These are phyloP conservation scores for Royoungia palumana DNA, from an alignment of 768 basidiomycete species.

Conservation along the genomic window DNA sequence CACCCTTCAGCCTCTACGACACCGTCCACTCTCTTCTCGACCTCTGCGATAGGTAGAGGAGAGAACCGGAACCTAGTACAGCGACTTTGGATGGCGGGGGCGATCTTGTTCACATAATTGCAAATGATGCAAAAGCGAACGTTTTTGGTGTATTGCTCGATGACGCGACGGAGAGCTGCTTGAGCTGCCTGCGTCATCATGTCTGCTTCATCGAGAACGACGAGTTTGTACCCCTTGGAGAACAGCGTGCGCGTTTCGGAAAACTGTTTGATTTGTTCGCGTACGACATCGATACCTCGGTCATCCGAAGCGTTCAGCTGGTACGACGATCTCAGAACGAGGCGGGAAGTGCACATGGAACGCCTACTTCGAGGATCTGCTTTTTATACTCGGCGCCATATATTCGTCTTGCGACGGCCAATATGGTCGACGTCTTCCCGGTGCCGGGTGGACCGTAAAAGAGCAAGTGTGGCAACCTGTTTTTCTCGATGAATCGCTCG, in stretches of 20 bases:
- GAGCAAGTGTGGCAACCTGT: constrained; percentile 88
- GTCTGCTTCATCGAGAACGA: constrained; percentile 99
- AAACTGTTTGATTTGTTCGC: constrained; percentile 98
- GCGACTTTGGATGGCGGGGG: constrained; percentile 96
- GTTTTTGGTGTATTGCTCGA: constrained; percentile 98
- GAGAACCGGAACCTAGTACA: constrained; percentile 98
- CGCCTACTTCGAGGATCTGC: constrained; percentile 85
- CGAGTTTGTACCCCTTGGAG: constrained; percentile 94
- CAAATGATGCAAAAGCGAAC: constrained; percentile 99
- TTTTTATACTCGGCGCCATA: constrained; percentile 85
- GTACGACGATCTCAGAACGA: constrained; percentile 1
- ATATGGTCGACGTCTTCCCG: constrained; percentile 95
- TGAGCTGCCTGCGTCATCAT: constrained; percentile 99
- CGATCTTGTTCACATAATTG: constrained; percentile 99
- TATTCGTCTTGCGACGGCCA: constrained; percentile 92
- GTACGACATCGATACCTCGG: constrained; percentile 96
- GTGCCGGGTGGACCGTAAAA: constrained; percentile 99
- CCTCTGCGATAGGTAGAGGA: constrained; percentile 80
- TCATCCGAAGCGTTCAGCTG: constrained; percentile 98
- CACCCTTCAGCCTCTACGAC: constrained; percentile 87
- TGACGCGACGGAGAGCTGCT: constrained; percentile 92
- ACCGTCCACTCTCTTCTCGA: constrained; percentile 73
- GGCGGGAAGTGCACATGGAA: not conserved
- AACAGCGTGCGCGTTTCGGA: constrained; percentile 91
- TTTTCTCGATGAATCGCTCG: constrained; percentile 94